A percentile compares a stretch with the other conserved stretches of the same genome.
Conservation (phyloP, 768 basidiomycete genomes). For the Auriscalpium orientale region DNA sequence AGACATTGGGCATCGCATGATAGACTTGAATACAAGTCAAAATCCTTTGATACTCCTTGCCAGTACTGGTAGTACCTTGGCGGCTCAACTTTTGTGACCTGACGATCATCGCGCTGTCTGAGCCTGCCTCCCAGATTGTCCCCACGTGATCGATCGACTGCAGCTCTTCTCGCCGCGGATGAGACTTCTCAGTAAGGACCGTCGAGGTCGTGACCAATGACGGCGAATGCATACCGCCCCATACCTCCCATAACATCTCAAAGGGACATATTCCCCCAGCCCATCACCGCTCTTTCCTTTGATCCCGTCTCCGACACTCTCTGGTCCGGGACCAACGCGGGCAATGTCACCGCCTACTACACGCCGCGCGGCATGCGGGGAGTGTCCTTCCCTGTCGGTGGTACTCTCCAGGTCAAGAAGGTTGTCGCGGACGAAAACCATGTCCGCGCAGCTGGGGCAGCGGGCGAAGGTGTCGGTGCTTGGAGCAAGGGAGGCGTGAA, state of each 20-base stretch:
- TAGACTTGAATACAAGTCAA: no score
- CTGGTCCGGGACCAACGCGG: constrained; percentile 75
- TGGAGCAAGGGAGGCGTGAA: constrained; percentile 84
- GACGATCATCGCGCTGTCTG: no score
- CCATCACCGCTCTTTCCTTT: constrained; percentile 74
- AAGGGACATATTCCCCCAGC: constrained; percentile 28
- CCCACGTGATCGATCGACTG: no score
- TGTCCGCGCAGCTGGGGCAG: constrained; percentile 54
- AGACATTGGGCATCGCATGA: no score
- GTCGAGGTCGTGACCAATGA: neutral
- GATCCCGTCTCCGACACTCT: constrained; percentile 88
- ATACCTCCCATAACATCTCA: constrained; percentile 17
- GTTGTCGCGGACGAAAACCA: constrained; percentile 73
- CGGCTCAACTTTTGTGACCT: no score
- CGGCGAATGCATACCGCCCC: constrained; percentile 16
- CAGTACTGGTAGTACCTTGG: no score
- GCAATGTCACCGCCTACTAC: constrained; percentile 64
- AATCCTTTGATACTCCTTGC: no score
- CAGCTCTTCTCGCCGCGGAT: no score
- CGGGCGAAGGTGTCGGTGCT: constrained; percentile 62
- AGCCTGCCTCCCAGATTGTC: no score
- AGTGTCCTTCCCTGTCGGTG: constrained; percentile 68
- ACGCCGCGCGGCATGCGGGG: constrained; percentile 56
- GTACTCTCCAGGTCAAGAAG: constrained; percentile 61
- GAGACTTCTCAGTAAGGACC: no score